A percentile compares a stretch with the other conserved stretches of the same genome.
Evolutionary conservation across 176 grass and related monocot species (phyloP).

Genomic region (Elymus sibiricus): DNA sequence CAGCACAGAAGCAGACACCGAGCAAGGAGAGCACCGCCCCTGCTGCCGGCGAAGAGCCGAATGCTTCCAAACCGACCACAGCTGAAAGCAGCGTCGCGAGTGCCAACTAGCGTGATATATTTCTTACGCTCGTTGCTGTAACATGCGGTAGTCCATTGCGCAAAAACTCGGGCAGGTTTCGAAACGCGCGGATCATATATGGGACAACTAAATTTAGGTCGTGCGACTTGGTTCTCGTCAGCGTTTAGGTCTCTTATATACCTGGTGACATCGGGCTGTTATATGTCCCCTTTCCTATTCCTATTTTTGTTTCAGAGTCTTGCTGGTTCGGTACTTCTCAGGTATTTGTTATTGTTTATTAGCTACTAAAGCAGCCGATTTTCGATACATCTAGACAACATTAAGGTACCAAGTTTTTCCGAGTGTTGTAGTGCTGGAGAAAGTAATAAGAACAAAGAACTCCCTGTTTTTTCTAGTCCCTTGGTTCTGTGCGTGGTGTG

Average conservation of each 20-base stretch:
- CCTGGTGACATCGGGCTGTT: constrained; percentile 23
- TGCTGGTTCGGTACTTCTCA: not conserved
- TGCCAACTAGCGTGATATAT: constrained; percentile 39
- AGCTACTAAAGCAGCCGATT: constrained; percentile 11
- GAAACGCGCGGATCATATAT: not conserved
- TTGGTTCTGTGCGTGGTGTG: not conserved
- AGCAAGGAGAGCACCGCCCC: constrained; percentile 46
- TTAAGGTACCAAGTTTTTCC: not conserved
- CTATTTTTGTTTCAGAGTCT: not conserved
- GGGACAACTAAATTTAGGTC: constrained; percentile 27
- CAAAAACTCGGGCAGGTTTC: constrained; percentile 17
- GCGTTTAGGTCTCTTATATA: constrained; percentile 22
- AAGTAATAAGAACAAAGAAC: constrained; percentile 44
- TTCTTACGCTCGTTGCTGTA: constrained; percentile 5
- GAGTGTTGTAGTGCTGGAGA: constrained; percentile 8
- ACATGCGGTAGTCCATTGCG: not conserved
- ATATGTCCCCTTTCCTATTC: constrained; percentile 15
- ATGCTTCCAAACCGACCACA: constrained; percentile 36
- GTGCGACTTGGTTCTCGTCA: constrained; percentile 23
- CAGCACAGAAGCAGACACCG: constrained; percentile 39
- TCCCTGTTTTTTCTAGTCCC: not conserved
- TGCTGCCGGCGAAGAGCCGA: constrained; percentile 9
- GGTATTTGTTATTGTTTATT: constrained; percentile 29
- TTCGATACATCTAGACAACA: constrained; percentile 23
- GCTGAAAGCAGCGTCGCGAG: constrained; percentile 30